phyloP scores from a whole-genome alignment of 2,329 filamentous ascomycete species.

The Hymenotorrendiella dingleyae region DNA sequence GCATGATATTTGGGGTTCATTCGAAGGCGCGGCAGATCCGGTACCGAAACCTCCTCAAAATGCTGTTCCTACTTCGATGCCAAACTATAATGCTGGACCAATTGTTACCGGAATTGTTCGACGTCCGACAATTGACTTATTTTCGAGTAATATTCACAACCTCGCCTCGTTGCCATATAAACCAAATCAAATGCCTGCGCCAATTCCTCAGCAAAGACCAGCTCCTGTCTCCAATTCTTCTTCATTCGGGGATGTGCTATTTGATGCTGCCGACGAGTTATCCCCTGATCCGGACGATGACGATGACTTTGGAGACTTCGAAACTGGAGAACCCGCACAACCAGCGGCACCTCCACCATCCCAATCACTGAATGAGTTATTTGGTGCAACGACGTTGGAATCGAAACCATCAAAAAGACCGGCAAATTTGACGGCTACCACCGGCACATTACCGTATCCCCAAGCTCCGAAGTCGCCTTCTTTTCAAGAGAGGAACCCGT shows the following conservation, averaged over 20 bases:
- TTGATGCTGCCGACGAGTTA: slow-evolving; percentile 34
- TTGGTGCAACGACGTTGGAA: slow-evolving; percentile 26
- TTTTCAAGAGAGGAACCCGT: slow-evolving; percentile 48
- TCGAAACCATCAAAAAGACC: slow-evolving; percentile 29
- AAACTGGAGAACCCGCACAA: slow-evolving; percentile 19
- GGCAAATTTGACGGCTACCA: slow-evolving; percentile 32
- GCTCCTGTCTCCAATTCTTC: slow-evolving; percentile 7
- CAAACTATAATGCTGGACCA: slow-evolving; percentile 10
- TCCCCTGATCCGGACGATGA: slow-evolving; percentile 47
- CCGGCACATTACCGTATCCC: slow-evolving; percentile 35
- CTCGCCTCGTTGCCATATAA: slow-evolving; percentile 5
- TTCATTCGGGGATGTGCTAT: slow-evolving; percentile 27
- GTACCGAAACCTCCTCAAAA: slow-evolving; percentile 1
- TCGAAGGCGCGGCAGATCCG: slow-evolving; percentile 16
- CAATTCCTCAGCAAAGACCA: slow-evolving; percentile 9
- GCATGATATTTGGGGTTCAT: slow-evolving; percentile 28
- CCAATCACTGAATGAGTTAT: slow-evolving; percentile 29
- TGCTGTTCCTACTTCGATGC: slow-evolving; percentile 1
- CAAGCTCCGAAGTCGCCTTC: slow-evolving; percentile 47
- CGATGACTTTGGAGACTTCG: slow-evolving; percentile 60
- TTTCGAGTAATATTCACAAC: slow-evolving; percentile 18
- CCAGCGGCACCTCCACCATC: slow-evolving; percentile 17
- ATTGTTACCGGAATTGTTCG: slow-evolving; percentile 13
- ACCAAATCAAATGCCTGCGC: slow-evolving; percentile 4
- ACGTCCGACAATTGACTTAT: slow-evolving; percentile 24